Base-by-base conservation (phyloP, 2,329 filamentous ascomycete species). In the Ascochyta rabiei region DNA sequence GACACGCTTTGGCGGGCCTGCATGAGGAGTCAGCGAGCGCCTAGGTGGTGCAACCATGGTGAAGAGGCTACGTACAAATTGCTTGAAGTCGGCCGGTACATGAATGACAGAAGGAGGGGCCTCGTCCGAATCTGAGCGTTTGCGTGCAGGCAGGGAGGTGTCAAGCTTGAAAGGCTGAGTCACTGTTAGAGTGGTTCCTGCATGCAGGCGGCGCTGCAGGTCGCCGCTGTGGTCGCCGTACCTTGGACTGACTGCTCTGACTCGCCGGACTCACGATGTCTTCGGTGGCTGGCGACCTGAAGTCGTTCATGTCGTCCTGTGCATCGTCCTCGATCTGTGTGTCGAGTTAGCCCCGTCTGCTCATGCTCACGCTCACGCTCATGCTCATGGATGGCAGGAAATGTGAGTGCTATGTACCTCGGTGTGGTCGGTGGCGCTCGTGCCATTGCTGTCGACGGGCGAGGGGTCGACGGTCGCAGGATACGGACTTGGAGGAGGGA, bases 101-200 rank as follows among this genome's bases (percentile, higher is more conserved):
- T 96, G 93, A 63, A 97, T 96, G 49, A 96, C 93, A 1, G 93
- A 97, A 48, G 91, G 84, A 21, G 91, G 88, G 63, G 93, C 91
- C 62, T 96, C 91, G 57, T 86, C 87, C 21, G 83, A 83, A 48
- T 70, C 86, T 79, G 72, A 88, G 67, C 76, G 72, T 24, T 69
- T 59, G 46, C 73, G 70, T 40, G 64, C 58, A 10, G 76, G 68
- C 16, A 80, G 62, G 26, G 73, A 64, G 7, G 80, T 84, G 58
- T 82, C 75, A 43, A 84, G 74, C 68, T 75, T 77, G 26, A 69
- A 71, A 41, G 78, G 75, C 68, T 75, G 70, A 15, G 40, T 48
- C 33, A 54, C 35, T 54, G 37, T 59, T 51, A 40, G 37, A 41
- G 18, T 15, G 45, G 35, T 9, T 41, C 35, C 24, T 34, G 28